Conservation (phyloP, 164 flowering plant species). For the Vitis labrusca region DNA sequence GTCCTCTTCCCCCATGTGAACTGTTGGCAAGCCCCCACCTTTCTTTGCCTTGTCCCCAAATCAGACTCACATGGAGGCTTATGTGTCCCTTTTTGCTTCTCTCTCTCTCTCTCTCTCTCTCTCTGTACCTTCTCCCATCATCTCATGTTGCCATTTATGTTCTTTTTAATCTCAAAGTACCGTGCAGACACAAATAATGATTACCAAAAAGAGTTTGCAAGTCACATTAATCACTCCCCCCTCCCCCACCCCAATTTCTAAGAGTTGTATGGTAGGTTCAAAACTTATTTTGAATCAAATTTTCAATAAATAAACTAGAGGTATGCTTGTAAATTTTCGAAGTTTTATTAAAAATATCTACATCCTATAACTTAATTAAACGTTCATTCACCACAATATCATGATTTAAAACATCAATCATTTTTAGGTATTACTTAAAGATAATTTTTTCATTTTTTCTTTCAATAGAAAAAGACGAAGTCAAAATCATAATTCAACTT, state of each 20-base stretch:
- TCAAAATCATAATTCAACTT: too few relatives aligned
- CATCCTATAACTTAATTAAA: too few relatives aligned
- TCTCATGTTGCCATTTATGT: constrained; percentile 10
- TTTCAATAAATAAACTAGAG: too few relatives aligned
- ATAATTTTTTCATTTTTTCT: too few relatives aligned
- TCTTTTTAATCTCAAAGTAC: constrained; percentile 5
- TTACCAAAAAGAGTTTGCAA: constrained; percentile 10
- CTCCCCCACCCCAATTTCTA: too few relatives aligned
- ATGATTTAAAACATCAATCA: too few relatives aligned
- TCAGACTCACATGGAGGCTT: constrained; percentile 44
- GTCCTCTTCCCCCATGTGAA: constrained; percentile 44
- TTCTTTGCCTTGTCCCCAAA: constrained; percentile 49
- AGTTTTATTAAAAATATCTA: too few relatives aligned
- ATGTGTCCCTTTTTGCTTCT: constrained; percentile 5
- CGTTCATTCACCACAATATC: too few relatives aligned
- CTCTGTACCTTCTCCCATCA: background rate
- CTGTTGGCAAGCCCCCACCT: constrained; percentile 40
- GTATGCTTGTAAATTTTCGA: too few relatives aligned
- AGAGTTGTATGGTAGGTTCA: background rate
- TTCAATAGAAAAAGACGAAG: too few relatives aligned
- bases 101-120: constrained; percentile 11
- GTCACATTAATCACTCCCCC: background rate
- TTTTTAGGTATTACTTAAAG: too few relatives aligned
- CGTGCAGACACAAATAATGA: constrained; percentile 16
- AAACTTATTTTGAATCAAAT: too few relatives aligned